Evolutionary conservation across 768 basidiomycete species (phyloP).

Genomic region (Boletales sp.): DNA sequence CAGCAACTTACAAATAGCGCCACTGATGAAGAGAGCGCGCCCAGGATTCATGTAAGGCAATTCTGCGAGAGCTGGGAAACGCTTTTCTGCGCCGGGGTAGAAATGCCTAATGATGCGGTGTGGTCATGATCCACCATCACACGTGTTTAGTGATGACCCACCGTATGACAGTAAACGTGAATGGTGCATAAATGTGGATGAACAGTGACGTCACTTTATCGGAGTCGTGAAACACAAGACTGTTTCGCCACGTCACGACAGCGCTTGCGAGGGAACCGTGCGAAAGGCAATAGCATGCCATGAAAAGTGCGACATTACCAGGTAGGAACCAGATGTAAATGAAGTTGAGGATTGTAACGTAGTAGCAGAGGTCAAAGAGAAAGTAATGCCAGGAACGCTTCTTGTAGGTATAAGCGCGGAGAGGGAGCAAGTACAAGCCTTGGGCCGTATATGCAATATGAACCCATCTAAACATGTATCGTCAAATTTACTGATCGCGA

Average conservation of each 20-base stretch:
- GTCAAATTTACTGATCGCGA: neutral
- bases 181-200: constrained; percentile 90
- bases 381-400: constrained; percentile 93
- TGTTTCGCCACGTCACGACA: constrained; percentile 98
- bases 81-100: constrained; percentile 72
- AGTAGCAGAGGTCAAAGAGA: constrained; percentile 91
- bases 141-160: constrained; percentile 31
- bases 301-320: constrained; percentile 69
- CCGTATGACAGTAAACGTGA: constrained; percentile 90
- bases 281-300: constrained; percentile 90
- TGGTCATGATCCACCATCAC: constrained; percentile 4
- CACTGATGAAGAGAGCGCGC: constrained; percentile 72
- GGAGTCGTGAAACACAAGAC: constrained; percentile 94
- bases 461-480: constrained; percentile 59
- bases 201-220: constrained; percentile 97
- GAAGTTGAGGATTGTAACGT: constrained; percentile 87
- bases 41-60: constrained; percentile 70
- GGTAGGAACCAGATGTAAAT: constrained; percentile 92
- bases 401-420: constrained; percentile 86
- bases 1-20: constrained; percentile 68
- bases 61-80: constrained; percentile 81
- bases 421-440: constrained; percentile 73
- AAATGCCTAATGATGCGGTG: constrained; percentile 58
- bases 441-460: constrained; percentile 85
- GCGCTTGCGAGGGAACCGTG: constrained; percentile 91